phyloP scores from a whole-genome alignment of 1,139 yeast species.

The Schwanniomyces etchellsii region DNA sequence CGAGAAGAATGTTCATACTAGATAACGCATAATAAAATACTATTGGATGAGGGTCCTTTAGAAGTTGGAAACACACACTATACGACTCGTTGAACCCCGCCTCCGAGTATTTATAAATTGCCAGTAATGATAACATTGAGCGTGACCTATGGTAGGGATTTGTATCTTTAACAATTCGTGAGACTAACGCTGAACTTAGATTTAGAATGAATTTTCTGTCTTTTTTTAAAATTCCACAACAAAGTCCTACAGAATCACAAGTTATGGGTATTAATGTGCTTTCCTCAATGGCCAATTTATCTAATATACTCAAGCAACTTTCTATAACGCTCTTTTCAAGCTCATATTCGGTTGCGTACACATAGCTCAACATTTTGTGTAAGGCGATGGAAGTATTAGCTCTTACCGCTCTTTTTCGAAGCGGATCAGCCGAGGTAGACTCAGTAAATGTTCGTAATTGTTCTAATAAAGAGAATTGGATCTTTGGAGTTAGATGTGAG shows the following conservation, averaged over 20 bases:
- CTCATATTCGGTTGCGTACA: constrained; percentile 16
- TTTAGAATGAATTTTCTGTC: constrained; percentile 35
- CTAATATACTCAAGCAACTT: constrained; percentile 54
- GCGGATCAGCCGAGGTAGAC: constrained; percentile 22
- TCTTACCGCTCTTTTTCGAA: constrained; percentile 44
- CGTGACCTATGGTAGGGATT: constrained; percentile 66
- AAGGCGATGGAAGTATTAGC: constrained; percentile 62
- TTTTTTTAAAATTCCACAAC: constrained; percentile 38
- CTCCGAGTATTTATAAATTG: constrained; percentile 43
- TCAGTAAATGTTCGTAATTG: constrained; percentile 56
- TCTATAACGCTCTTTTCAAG: constrained; percentile 44
- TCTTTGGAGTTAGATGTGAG: constrained; percentile 69
- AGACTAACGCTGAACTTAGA: no score
- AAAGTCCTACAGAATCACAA: constrained; percentile 64
- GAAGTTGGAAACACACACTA: constrained; percentile 55
- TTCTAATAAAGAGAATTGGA: constrained; percentile 82
- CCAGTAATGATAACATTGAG: constrained; percentile 54
- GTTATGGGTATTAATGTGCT: constrained; percentile 43
- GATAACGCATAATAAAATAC: constrained; percentile 71
- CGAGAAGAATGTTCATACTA: constrained; percentile 45
- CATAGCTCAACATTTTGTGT: constrained; percentile 46
- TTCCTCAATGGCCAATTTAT: constrained; percentile 37
- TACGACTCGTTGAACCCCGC: constrained; percentile 37
- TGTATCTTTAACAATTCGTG: constrained; percentile 44
- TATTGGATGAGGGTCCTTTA: constrained; percentile 78